Evolutionary conservation across 306 rosid genomes (phyloP).

Genomic region (Vicia faba): DNA sequence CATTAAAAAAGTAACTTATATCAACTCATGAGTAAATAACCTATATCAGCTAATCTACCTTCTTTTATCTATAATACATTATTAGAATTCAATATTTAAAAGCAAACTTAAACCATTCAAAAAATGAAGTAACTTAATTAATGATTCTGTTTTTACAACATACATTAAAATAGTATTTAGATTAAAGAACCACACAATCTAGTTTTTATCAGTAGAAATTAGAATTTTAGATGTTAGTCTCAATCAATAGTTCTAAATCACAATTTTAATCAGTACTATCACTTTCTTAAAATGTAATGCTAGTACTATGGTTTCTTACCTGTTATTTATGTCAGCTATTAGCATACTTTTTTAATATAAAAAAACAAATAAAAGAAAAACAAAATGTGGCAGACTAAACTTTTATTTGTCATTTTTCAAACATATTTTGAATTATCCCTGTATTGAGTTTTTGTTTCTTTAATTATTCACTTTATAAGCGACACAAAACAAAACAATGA

Average conservation of each 20-base stretch:
- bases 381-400: slow-evolving; percentile 66
- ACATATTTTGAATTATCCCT: slow-evolving; percentile 23
- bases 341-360: slow-evolving; percentile 24
- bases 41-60: no score
- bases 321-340: slow-evolving; percentile 23
- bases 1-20: no score
- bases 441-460: slow-evolving; percentile 43
- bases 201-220: slow-evolving; percentile 29
- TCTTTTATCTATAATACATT: no score
- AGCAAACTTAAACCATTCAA: slow-evolving; percentile 24
- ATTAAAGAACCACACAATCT: slow-evolving; percentile 18
- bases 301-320: slow-evolving; percentile 17
- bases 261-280: background rate
- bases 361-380: slow-evolving; percentile 27
- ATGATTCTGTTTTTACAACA: slow-evolving; percentile 26
- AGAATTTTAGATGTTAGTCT: slow-evolving; percentile 37
- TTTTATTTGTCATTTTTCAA: slow-evolving; percentile 56
- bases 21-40: no score
- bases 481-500: slow-evolving; percentile 34
- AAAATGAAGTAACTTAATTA: slow-evolving; percentile 18
- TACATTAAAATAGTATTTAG: background rate
- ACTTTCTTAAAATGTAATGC: background rate
- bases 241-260: slow-evolving; percentile 25
- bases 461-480: slow-evolving; percentile 21
- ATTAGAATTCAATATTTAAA: no score